These are phyloP conservation scores for Chlamydomonas asymmetrica DNA, from an alignment of 139 green algal species.

Conservation along the genomic window DNA sequence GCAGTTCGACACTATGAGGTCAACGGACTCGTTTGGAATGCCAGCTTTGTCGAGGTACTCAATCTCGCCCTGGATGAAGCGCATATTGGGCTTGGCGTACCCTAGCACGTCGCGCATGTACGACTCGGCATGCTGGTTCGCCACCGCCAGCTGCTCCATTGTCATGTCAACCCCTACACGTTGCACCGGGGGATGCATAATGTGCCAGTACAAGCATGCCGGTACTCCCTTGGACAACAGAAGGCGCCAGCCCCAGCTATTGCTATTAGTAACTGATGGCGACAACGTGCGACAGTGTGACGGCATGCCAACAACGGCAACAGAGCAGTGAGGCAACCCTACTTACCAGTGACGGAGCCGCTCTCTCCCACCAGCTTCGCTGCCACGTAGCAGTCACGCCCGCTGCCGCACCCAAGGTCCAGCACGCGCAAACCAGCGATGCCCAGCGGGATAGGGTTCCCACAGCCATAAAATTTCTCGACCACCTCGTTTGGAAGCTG, in stretches of 20 bases:
- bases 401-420: constrained; percentile 85
- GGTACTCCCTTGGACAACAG: too few relatives aligned
- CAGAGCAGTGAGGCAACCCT: background rate
- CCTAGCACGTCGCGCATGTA: constrained; percentile 72
- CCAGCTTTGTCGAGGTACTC: constrained; percentile 84
- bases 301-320: background rate
- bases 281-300: too few relatives aligned
- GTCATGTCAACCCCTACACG: constrained; percentile 99
- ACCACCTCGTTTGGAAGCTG: constrained; percentile 41
- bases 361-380: constrained; percentile 82
- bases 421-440: constrained; percentile 69
- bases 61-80: constrained; percentile 88
- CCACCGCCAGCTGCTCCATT: constrained; percentile 84
- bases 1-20: constrained; percentile 97
- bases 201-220: too few relatives aligned
- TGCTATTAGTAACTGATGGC: too few relatives aligned
- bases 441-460: constrained; percentile 86
- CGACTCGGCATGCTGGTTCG: constrained; percentile 55
- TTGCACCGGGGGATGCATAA: too few relatives aligned
- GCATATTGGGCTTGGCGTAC: constrained; percentile 83
- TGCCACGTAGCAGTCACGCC: constrained; percentile 93
- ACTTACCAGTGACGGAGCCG: constrained; percentile 67
- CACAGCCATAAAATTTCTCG: constrained; percentile 84
- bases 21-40: constrained; percentile 68
- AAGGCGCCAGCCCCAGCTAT: too few relatives aligned